Conservation (phyloP, 1,284 basidiomycete genomes). For the Xerocomus subilludens region DNA sequence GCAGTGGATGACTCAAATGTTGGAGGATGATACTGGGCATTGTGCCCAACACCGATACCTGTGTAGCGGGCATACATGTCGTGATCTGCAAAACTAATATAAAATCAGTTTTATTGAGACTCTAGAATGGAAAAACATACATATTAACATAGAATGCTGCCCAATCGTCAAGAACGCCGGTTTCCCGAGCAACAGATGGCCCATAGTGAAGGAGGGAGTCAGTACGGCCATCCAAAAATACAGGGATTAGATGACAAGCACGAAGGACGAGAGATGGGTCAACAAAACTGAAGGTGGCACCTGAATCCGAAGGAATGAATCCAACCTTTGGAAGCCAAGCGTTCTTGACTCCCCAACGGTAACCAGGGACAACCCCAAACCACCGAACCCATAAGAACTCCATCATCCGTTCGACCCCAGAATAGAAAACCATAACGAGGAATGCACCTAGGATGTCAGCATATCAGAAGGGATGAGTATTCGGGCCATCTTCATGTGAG, state of each 20-base stretch:
- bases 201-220: neutral
- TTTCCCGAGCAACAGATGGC: neutral
- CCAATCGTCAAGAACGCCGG: neutral
- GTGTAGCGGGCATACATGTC: constrained; percentile 13
- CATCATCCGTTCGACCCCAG: neutral
- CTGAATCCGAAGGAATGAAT: constrained; percentile 18
- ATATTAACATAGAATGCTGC: constrained; percentile 20
- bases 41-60: constrained; percentile 14
- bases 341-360: neutral
- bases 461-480: constrained; percentile 46
- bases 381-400: constrained; percentile 31
- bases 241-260: neutral
- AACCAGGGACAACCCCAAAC: constrained; percentile 11
- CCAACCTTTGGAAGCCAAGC: constrained; percentile 12
- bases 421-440: neutral
- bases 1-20: neutral
- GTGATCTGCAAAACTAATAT: constrained; percentile 15
- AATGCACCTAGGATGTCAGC: constrained; percentile 32
- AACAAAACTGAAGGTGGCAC: neutral
- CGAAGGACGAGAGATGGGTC: neutral
- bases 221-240: neutral
- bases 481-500: constrained; percentile 19
- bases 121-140: neutral
- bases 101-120: neutral
- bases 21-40: neutral